phyloP scores from a whole-genome alignment of 2,329 filamentous ascomycete species.

The Ophiostoma tasmaniense region DNA sequence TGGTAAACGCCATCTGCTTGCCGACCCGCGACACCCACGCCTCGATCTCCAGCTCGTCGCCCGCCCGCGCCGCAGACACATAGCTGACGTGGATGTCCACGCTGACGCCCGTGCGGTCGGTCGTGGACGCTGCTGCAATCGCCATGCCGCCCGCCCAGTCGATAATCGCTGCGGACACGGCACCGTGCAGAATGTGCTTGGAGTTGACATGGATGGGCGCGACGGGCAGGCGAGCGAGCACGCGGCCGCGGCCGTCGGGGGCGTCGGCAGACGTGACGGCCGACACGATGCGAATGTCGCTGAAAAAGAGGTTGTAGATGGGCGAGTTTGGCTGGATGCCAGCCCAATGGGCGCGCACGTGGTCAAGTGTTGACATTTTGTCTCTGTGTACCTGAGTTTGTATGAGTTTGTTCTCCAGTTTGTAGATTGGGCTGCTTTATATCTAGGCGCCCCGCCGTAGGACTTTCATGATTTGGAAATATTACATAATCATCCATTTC shows the following conservation, averaged over 20 bases:
- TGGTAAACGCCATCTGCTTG: conserved; percentile 59
- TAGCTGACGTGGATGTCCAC: conserved; percentile 70
- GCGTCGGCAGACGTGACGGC: conserved; percentile 27
- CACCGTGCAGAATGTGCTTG: conserved; percentile 59
- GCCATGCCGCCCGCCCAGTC: conserved; percentile 68
- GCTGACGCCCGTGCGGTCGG: conserved; percentile 57
- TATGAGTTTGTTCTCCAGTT: too few species aligned
- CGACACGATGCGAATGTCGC: conserved; percentile 36
- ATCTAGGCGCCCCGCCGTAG: neutral
- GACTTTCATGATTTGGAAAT: neutral
- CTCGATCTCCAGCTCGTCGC: conserved; percentile 61
- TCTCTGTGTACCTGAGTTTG: neutral
- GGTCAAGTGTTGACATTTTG: conserved; percentile 16
- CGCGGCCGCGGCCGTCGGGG: conserved; percentile 30
- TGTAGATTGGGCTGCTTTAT: neutral
- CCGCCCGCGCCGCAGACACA: conserved; percentile 51
- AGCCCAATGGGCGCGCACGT: conserved; percentile 28
- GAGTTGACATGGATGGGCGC: conserved; percentile 56
- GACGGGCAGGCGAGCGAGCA: conserved; percentile 42
- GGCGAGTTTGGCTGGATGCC: conserved; percentile 38
- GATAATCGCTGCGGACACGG: conserved; percentile 60
- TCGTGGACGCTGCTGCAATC: conserved; percentile 56
- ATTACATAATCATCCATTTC: neutral
- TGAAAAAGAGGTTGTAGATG: conserved; percentile 47
- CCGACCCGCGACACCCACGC: conserved; percentile 59